Conservation (phyloP, 1,139 yeast species). For the Lipomyces yarrowii region DNA sequence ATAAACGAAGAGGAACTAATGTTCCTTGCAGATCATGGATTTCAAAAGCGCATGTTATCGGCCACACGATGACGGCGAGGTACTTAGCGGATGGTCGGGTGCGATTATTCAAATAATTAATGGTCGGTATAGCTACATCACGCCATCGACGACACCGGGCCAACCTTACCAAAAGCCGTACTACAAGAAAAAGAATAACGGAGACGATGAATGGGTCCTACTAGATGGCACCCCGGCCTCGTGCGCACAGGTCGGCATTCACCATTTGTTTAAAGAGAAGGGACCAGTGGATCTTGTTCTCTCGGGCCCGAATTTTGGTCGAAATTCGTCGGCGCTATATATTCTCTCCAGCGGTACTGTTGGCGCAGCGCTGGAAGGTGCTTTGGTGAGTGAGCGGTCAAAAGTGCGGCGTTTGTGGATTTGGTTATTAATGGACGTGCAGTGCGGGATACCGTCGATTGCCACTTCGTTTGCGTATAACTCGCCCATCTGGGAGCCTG, state of each 20-base stretch:
- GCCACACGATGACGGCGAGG: conserved; percentile 66
- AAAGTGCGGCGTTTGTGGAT: too few species aligned
- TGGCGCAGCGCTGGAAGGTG: conserved; percentile 96
- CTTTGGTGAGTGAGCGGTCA: too few species aligned
- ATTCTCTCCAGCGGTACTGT: conserved; percentile 94
- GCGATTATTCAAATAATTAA: background rate
- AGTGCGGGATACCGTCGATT: conserved; percentile 68
- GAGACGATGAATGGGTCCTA: conserved; percentile 76
- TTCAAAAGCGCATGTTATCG: conserved; percentile 96
- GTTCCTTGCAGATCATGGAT: conserved; percentile 72
- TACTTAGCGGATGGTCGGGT: conserved; percentile 42
- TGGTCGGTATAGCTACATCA: conserved; percentile 14
- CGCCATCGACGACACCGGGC: conserved; percentile 33
- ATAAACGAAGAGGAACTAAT: conserved; percentile 27
- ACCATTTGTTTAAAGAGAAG: conserved; percentile 61
- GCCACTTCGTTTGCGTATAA: conserved; percentile 84
- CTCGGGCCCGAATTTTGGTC: conserved; percentile 94
- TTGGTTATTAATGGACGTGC: background rate
- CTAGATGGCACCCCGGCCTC: conserved; percentile 95
- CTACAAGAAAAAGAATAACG: conserved; percentile 40
- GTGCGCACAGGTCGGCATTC: conserved; percentile 86
- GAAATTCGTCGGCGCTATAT: conserved; percentile 88
- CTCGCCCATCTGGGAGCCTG: conserved; percentile 55
- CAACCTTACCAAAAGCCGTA: conserved; percentile 73
- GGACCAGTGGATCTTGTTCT: conserved; percentile 79